phyloP scores from a whole-genome alignment of 352 stramenopile species.

The Phytophthora fragariae region DNA sequence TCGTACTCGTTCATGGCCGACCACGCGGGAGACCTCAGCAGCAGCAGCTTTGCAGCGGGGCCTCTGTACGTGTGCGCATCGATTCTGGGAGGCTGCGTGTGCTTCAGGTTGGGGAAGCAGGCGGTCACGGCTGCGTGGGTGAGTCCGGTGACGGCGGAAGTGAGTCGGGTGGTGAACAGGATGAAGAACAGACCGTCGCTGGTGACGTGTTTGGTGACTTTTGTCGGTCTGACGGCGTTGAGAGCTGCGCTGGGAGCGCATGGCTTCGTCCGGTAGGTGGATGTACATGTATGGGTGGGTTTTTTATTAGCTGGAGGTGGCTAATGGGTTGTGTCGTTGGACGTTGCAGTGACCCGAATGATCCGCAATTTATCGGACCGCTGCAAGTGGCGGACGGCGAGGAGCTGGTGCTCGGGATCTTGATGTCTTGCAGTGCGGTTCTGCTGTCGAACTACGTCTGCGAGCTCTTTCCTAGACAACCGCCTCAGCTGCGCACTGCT shows the following conservation, averaged over 20 bases:
- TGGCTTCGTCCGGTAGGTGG: constrained; percentile 69
- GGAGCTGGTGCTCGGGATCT: constrained; percentile 72
- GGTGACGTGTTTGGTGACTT: constrained; percentile 36
- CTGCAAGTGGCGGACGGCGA: constrained; percentile 71
- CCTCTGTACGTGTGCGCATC: constrained; percentile 72
- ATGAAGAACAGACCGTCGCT: constrained; percentile 46
- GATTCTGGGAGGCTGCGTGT: constrained; percentile 57
- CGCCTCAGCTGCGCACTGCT: constrained; percentile 22
- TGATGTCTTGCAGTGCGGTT: constrained; percentile 76
- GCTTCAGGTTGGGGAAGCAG: constrained; percentile 62
- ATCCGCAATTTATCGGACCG: constrained; percentile 75
- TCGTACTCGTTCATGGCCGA: constrained; percentile 92
- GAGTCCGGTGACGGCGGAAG: constrained; percentile 22
- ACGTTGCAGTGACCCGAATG: constrained; percentile 71
- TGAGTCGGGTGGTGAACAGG: constrained; percentile 16
- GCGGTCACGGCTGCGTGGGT: constrained; percentile 27
- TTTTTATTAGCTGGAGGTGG: not conserved
- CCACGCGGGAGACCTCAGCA: constrained; percentile 80
- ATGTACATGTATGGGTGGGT: not conserved
- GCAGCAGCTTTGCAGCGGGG: constrained; percentile 42
- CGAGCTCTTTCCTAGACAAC: constrained; percentile 31
- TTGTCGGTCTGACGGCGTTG: constrained; percentile 52
- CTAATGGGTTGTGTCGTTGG: not conserved
- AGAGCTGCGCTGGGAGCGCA: constrained; percentile 54
- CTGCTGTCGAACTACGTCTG: constrained; percentile 64